Evolutionary conservation across 805 yeast species (phyloP), one percentile per base, ranked within the genome.

Genomic region (Cyberlindnera euphorbiiphila): DNA sequence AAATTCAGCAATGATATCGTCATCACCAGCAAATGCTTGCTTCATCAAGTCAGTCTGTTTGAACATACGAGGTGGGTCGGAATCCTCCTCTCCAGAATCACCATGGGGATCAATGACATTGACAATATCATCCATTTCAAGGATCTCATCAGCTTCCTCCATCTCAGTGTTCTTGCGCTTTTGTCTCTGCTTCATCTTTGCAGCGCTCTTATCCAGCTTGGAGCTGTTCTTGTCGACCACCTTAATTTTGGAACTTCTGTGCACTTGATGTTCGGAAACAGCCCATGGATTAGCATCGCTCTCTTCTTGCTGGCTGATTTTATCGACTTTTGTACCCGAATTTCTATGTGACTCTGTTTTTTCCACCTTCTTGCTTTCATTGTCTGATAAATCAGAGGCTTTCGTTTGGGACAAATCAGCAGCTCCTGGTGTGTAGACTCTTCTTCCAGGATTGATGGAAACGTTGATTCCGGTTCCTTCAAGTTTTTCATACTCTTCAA

Each of bases 21-120:
- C 98, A 64, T 93, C 98, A 19, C 98, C 98, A 4, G 97, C 97
- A 70, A 93, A 93, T 0, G 98, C 98, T 56, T 88, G 82, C 43
- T 81, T 77, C 44, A 93, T 83, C 30, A 93, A 69, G 37, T 86
- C 89, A 47, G 78, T 78, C 55, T 88, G 95, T 49, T 77, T 76
- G 66, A 88, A 85, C 73, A 76, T 69, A 41, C 65, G 68, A 22
- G 64, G 58, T 27, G 67, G 70, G 1, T 58, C 62, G 7, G 56
- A 64, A 13, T 64, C 73, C 12, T 64, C 77, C 37, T 64, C 68
- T 19, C 64, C 77, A 11, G 57, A 54, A 25, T 62, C 65, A 15
- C 62, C 64, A 49, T 63, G 65, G 30, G 73, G 71, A 47, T 76
- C 81, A 9, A 68, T 65, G 17, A 80, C 61, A 19, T 67, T 62